These are phyloP conservation scores for Podospora pseudoanserina DNA, from an alignment of 495 filamentous ascomycete species.

Conservation along the genomic window DNA sequence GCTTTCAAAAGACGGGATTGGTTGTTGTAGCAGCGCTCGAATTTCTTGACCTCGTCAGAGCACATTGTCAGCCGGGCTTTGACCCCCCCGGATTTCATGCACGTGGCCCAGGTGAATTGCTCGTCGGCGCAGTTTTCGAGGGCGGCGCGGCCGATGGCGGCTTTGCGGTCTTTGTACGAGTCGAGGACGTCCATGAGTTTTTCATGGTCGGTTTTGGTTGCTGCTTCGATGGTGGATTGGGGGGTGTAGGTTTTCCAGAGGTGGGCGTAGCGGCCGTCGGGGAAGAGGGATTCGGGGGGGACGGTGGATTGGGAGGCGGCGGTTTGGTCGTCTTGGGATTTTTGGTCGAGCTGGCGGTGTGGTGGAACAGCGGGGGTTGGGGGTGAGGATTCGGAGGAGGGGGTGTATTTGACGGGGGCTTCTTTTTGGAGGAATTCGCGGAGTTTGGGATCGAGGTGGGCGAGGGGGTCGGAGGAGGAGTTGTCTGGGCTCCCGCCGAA, in stretches of 20 bases:
- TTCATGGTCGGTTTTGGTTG: constrained; percentile 65
- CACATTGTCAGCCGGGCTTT: constrained; percentile 67
- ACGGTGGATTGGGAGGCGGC: constrained; percentile 17
- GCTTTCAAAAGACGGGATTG: constrained; percentile 87
- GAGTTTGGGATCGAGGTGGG: constrained; percentile 77
- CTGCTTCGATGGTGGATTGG: constrained; percentile 57
- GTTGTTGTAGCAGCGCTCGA: constrained; percentile 77
- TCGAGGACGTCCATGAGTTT: constrained; percentile 72
- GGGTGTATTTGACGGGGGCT: constrained; percentile 68
- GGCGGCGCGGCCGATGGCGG: constrained; percentile 72
- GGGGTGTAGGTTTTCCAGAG: constrained; percentile 87
- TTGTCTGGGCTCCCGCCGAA: constrained; percentile 33
- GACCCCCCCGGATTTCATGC: constrained; percentile 65
- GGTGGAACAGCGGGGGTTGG: constrained; percentile 2
- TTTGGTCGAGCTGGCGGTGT: constrained; percentile 5
- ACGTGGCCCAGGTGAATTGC: constrained; percentile 68
- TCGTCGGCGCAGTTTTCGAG: constrained; percentile 92
- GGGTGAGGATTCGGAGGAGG: constrained; percentile 19
- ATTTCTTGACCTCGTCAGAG: constrained; percentile 59
- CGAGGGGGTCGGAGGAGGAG: constrained; percentile 61
- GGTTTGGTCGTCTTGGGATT: constrained; percentile 3
- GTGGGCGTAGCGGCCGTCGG: constrained; percentile 87
- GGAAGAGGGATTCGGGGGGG: constrained; percentile 44
- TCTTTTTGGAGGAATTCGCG: constrained; percentile 82
- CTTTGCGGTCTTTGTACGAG: constrained; percentile 75